Base-by-base conservation (phyloP, 306 rosid genomes). In the Corylus heterophylla region DNA sequence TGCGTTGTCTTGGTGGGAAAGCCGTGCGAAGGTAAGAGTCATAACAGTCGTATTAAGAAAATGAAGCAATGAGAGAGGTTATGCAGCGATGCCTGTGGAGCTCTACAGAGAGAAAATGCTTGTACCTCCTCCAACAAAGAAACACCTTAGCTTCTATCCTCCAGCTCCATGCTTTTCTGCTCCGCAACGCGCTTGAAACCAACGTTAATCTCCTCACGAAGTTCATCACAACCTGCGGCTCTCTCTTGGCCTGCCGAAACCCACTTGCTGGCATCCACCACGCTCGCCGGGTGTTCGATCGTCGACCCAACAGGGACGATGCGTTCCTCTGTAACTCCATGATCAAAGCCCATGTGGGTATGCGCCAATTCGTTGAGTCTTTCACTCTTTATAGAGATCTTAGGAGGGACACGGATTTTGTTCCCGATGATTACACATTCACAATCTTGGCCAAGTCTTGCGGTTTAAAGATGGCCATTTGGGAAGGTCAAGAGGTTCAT, bases 141-240 rank as follows among this genome's bases (percentile, higher is more conserved):
- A 88, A 74, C 50, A 75, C 73, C 64, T 16, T 52, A 47, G 27
- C 50, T 52, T 75, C 86, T 52, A 85, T 93, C 35, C 87, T 88
- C 78, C 87, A 88, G 85, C 81, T 92, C 75, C 94, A 92, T 25
- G 90, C 91, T n/a, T 93, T 86, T 71, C 89, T 90, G 75, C 90
- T 90, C 63, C 81, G 80, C 42, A 83, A 89, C 77, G 82, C 92
- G n/a, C 89, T 90, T 52, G 76, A 86, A 17, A 56, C 73, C 71
- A 93, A 93, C 27, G 71, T 83, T 81, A 89, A 88, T 73, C 93
- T 88, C 77, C 88, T 90, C 71, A 61, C 97, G 47, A 87, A 88
- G n/a, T 88, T 90, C 86, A 86, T 92, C 77, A 25, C 90, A 12
- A 51, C 87, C 75, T 85, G 78, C 76, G 59, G 87, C 31, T 82